phyloP scores from a whole-genome alignment of 2,329 filamentous ascomycete species.

The Incumbomyces lentus region DNA sequence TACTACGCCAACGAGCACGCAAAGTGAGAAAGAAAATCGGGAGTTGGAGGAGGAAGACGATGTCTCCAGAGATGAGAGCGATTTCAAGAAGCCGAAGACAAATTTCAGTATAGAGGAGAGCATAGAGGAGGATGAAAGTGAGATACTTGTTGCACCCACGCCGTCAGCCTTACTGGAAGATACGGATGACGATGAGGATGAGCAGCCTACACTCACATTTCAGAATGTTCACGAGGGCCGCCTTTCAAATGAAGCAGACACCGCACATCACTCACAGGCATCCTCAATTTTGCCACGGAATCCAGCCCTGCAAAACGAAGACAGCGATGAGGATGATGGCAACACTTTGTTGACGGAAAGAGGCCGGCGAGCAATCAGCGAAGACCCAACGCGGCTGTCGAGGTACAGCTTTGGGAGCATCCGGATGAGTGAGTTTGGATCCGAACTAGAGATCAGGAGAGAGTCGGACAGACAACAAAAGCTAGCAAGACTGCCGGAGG shows the following conservation, averaged over 20 bases:
- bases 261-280: not conserved
- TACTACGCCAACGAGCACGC: conserved; percentile 35
- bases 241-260: not conserved
- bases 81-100: conserved; percentile 23
- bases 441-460: conserved; percentile 27
- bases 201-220: conserved; percentile 17
- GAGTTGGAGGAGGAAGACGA: conserved; percentile 21
- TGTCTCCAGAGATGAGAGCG: conserved; percentile 24
- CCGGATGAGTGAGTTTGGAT: conserved; percentile 42
- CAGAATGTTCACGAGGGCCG: conserved; percentile 6
- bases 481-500: conserved; percentile 24
- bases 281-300: conserved; percentile 29
- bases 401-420: conserved; percentile 34
- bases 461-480: conserved; percentile 9
- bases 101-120: conserved; percentile 33
- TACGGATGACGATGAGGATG: conserved; percentile 12
- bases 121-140: conserved; percentile 35
- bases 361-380: conserved; percentile 31
- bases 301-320: conserved; percentile 23
- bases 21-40: conserved; percentile 20
- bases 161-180: conserved; percentile 16
- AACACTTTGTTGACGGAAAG: conserved; percentile 28
- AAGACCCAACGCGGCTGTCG: conserved; percentile 30
- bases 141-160: conserved; percentile 21
- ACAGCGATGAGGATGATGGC: conserved; percentile 27